A percentile compares a stretch with the other conserved stretches of the same genome.
Conservation (phyloP, 2,329 filamentous ascomycete genomes). For the Hypoxylon sp. region DNA sequence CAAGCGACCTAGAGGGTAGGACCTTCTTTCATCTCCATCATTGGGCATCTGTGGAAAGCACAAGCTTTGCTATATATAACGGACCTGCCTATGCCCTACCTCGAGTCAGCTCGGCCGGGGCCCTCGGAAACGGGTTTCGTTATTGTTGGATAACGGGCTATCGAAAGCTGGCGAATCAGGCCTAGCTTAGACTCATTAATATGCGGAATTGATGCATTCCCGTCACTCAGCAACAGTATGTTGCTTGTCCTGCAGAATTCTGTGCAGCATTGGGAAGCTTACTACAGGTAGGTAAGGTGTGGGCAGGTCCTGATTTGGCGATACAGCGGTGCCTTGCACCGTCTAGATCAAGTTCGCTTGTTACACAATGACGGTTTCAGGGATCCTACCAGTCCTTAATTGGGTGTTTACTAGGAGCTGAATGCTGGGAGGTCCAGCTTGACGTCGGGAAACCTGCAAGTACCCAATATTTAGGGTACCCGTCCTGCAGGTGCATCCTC, state of each 20-base stretch:
- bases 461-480: slow-evolving; percentile 25
- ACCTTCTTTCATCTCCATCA: not conserved
- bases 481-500: slow-evolving; percentile 12
- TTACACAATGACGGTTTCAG: slow-evolving; percentile 4
- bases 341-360: slow-evolving; percentile 7
- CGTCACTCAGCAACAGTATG: not conserved
- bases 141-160: slow-evolving; percentile 5
- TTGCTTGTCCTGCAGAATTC: slow-evolving; percentile 5
- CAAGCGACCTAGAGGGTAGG: not conserved
- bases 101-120: slow-evolving; percentile 1
- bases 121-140: slow-evolving; percentile 2
- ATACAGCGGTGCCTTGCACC: slow-evolving; percentile 9
- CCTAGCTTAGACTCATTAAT: not conserved
- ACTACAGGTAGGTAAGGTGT: not conserved
- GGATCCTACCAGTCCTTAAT: not conserved
- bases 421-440: slow-evolving; percentile 8
- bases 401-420: slow-evolving; percentile 31
- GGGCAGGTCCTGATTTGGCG: slow-evolving; percentile 7
- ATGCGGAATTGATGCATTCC: slow-evolving; percentile 1
- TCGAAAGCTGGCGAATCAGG: slow-evolving; percentile 2
- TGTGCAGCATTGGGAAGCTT: not conserved
- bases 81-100: not conserved
- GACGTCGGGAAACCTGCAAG: slow-evolving; percentile 31
- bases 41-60: not conserved
- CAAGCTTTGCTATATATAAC: slow-evolving; percentile 19